Conservation (phyloP, 495 filamentous ascomycete genomes). For the Pyrenula aspistea region DNA sequence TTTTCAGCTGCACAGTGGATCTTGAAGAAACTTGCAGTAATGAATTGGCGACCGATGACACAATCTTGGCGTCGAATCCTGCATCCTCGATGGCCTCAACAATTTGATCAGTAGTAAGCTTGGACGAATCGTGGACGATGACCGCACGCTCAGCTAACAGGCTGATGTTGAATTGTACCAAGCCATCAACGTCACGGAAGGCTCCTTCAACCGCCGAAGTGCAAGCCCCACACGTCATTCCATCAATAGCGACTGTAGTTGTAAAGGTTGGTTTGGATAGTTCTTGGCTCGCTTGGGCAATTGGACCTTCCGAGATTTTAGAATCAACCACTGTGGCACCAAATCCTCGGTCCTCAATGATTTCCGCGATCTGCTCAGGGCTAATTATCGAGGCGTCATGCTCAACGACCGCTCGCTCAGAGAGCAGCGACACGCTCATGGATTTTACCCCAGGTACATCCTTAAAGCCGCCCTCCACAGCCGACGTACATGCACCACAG, state of each 20-base stretch:
- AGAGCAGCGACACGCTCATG: conserved; percentile 77
- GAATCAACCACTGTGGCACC: conserved; percentile 65
- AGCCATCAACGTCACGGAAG: conserved; percentile 63
- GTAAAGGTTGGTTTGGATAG: conserved; percentile 36
- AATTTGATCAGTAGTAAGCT: conserved; percentile 60
- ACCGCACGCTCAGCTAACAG: conserved; percentile 86
- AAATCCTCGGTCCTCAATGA: conserved; percentile 87
- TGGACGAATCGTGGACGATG: conserved; percentile 62
- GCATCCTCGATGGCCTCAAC: conserved; percentile 55
- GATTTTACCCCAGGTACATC: conserved; percentile 59
- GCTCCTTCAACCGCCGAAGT: conserved; percentile 81
- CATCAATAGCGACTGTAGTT: conserved; percentile 77
- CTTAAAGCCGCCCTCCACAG: conserved; percentile 71
- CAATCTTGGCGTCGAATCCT: conserved; percentile 75
- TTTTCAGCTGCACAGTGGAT: conserved; percentile 55
- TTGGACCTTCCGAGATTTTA: conserved; percentile 10
- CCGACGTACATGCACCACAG: conserved; percentile 87
- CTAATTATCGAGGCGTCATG: conserved; percentile 58
- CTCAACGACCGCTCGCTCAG: conserved; percentile 57
- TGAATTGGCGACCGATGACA: conserved; percentile 35
- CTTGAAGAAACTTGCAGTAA: conserved; percentile 18
- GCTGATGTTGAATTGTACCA: conserved; percentile 86
- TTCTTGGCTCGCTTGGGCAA: conserved; percentile 12
- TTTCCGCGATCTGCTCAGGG: conserved; percentile 66
- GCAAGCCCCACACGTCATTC: conserved; percentile 96